These are phyloP conservation scores for Chamaecrista fasciculata DNA, from an alignment of 306 rosid species.

Conservation along the genomic window DNA sequence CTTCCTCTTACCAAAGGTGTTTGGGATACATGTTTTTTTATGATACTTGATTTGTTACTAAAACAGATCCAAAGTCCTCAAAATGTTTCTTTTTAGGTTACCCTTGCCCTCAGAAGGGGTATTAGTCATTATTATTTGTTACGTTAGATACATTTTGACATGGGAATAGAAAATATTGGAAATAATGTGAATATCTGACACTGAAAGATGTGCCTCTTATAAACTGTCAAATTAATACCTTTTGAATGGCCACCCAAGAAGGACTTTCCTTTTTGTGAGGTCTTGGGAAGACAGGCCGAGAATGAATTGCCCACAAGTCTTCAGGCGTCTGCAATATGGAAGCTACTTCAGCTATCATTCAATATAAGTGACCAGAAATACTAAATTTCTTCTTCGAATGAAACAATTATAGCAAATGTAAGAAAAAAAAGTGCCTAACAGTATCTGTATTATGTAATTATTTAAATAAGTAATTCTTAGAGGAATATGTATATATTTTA, in stretches of 20 bases:
- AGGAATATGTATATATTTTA: neutral
- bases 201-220: slow-evolving; percentile 26
- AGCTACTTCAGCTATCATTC: slow-evolving; percentile 23
- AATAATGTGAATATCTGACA: slow-evolving; percentile 8
- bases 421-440: neutral
- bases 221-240: slow-evolving; percentile 45
- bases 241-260: slow-evolving; percentile 84
- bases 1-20: too few species aligned
- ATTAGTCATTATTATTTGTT: too few species aligned
- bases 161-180: neutral
- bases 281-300: slow-evolving; percentile 70
- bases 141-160: neutral
- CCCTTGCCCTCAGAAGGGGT: too few species aligned
- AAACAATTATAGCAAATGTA: neutral
- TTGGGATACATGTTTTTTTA: too few species aligned
- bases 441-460: neutral
- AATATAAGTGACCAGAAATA: neutral
- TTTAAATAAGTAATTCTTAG: neutral
- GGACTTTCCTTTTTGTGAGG: slow-evolving; percentile 79
- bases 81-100: too few species aligned
- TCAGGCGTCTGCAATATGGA: slow-evolving; percentile 68
- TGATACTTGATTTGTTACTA: too few species aligned
- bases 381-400: slow-evolving; percentile 15
- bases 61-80: too few species aligned
- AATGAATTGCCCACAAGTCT: slow-evolving; percentile 90